phyloP scores from a whole-genome alignment of 805 yeast genomes.

The Hanseniaspora jakobsenii region DNA sequence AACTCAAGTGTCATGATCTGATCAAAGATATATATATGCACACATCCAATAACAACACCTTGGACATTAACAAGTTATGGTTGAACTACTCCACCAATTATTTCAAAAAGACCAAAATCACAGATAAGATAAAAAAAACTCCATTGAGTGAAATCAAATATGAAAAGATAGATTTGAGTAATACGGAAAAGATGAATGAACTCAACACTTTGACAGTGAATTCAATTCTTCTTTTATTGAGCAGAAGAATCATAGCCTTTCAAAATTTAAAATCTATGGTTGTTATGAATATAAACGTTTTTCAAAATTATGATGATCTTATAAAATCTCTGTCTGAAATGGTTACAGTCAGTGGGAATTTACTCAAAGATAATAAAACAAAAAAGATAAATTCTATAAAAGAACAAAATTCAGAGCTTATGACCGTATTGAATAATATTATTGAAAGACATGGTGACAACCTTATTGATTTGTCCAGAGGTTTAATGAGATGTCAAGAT shows the following conservation, averaged over 20 bases:
- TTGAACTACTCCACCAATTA: conserved; percentile 9
- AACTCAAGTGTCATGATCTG: conserved; percentile 11
- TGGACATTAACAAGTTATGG: conserved; percentile 12
- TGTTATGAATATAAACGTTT: conserved; percentile 7
- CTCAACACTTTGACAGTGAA: conserved; percentile 6
- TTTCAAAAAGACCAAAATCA: conserved; percentile 3
- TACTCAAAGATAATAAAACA: background rate
- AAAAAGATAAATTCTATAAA: background rate
- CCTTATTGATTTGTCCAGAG: conserved; percentile 66
- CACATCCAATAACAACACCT: conserved; percentile 9
- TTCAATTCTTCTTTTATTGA: conserved; percentile 3
- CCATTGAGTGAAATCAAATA: background rate
- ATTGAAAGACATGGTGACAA: conserved; percentile 76
- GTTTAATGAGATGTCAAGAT: conserved; percentile 55
- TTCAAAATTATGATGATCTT: conserved; percentile 12
- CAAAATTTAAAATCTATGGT: conserved; percentile 11
- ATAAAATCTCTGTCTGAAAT: conserved; percentile 6
- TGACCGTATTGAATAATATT: conserved; percentile 46
- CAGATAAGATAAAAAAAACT: background rate
- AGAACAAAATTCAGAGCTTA: too few relatives aligned
- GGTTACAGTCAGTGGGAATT: conserved; percentile 2
- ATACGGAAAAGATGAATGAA: conserved; percentile 1
- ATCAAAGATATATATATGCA: conserved; percentile 9
- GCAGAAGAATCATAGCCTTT: conserved; percentile 10
- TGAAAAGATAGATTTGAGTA: background rate